Evolutionary conservation across 192 early-diverging fungal genomes (phyloP).

Genomic region (Cetraspora pellucida): DNA sequence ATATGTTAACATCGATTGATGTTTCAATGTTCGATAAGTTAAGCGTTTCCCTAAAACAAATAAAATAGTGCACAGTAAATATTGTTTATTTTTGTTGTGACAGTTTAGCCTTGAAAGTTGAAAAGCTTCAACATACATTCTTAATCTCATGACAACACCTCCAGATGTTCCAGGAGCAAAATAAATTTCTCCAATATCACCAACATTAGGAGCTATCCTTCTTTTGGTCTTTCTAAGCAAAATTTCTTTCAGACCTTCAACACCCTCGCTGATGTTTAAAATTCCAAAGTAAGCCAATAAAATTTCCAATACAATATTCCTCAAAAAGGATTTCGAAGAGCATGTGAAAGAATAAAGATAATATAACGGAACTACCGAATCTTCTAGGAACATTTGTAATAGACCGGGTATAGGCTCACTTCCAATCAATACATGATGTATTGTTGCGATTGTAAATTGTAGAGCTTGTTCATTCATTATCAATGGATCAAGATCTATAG

Average conservation of each 20-base stretch:
- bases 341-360: constrained; percentile 57
- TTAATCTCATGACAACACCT: constrained; percentile 52
- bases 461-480: constrained; percentile 50
- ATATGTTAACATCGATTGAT: constrained; percentile 59
- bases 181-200: constrained; percentile 50
- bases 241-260: constrained; percentile 45
- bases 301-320: constrained; percentile 51
- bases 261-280: constrained; percentile 38
- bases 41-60: background rate
- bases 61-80: constrained; percentile 14
- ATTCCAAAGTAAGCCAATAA: constrained; percentile 55
- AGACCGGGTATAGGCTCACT: constrained; percentile 62
- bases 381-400: constrained; percentile 56
- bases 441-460: constrained; percentile 42
- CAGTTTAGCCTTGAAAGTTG: too few species aligned
- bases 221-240: constrained; percentile 48
- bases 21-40: constrained; percentile 41
- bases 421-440: constrained; percentile 60
- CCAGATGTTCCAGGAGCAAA: constrained; percentile 57
- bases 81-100: background rate
- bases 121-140: constrained; percentile 35
- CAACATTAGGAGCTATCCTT: constrained; percentile 40
- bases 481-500: constrained; percentile 42
- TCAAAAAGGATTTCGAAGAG: constrained; percentile 44
- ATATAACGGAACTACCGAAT: constrained; percentile 57